phyloP scores from a whole-genome alignment of 169 alveolate genomes.

The Plasmodium knowlesi region DNA sequence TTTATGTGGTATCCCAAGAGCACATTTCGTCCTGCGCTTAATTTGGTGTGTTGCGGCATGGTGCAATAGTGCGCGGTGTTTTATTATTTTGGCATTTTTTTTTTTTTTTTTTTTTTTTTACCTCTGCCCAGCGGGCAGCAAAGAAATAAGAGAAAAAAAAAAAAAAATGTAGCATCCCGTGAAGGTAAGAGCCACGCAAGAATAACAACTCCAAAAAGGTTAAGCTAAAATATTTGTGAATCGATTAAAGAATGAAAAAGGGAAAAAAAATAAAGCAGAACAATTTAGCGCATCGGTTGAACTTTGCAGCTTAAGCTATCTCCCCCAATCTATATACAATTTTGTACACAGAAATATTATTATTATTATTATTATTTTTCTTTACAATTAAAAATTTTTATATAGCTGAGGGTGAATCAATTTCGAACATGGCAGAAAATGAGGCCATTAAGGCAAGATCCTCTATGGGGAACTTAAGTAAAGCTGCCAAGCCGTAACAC shows the following conservation, averaged over 20 bases:
- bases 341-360: not conserved
- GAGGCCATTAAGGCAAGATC: conserved; percentile 31
- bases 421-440: conserved; percentile 30
- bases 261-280: not conserved
- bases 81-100: not conserved
- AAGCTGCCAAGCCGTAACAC: not conserved
- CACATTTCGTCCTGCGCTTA: not conserved
- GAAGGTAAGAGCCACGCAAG: not conserved
- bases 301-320: not conserved
- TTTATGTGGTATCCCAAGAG: not conserved
- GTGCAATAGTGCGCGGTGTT: not conserved
- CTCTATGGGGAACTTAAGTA: conserved; percentile 27
- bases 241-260: not conserved
- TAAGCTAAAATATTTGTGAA: not conserved
- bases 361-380: not conserved
- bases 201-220: not conserved
- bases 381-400: not conserved
- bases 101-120: not conserved
- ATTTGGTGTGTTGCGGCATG: not conserved
- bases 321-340: not conserved
- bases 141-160: not conserved
- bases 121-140: not conserved
- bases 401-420: not conserved
- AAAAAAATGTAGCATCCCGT: not conserved
- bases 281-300: not conserved